Evolutionary conservation across 352 stramenopile species (phyloP).

Genomic region (Phytophthora quininea): DNA sequence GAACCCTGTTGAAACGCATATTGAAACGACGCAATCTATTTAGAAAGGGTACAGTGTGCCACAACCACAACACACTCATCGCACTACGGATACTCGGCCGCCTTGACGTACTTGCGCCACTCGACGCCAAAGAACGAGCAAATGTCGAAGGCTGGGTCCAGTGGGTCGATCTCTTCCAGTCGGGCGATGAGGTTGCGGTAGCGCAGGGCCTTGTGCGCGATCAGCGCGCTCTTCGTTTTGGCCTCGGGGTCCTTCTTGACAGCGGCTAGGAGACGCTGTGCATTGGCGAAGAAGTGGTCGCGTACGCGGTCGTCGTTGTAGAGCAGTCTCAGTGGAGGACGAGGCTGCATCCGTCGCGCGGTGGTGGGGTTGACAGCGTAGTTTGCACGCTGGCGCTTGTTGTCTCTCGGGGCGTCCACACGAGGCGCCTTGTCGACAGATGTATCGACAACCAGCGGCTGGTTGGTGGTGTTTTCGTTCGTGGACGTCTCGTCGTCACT

Average conservation of each 20-base stretch:
- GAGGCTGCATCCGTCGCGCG: neutral
- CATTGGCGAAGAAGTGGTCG: constrained; percentile 15
- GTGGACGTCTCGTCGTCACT: too few species aligned
- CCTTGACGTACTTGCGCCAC: constrained; percentile 8
- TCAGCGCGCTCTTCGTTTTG: neutral
- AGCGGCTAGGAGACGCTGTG: constrained; percentile 6
- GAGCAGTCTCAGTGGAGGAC: constrained; percentile 5
- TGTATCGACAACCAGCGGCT: too few species aligned
- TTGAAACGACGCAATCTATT: neutral
- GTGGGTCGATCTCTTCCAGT: constrained; percentile 8
- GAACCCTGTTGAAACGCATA: neutral
- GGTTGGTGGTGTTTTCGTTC: too few species aligned
- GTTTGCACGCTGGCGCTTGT: neutral
- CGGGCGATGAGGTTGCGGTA: constrained; percentile 20
- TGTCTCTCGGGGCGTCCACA: too few species aligned
- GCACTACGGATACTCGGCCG: too few species aligned
- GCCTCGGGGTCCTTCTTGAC: constrained; percentile 7
- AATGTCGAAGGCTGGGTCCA: constrained; percentile 18
- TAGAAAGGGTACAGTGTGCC: neutral
- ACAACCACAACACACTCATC: too few species aligned
- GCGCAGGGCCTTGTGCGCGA: constrained; percentile 23
- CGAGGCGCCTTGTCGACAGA: too few species aligned
- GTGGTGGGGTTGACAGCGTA: neutral
- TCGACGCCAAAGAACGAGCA: constrained; percentile 24
- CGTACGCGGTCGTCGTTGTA: constrained; percentile 15